Conservation (phyloP, 257 asterid species). For the Buddleja alternifolia region DNA sequence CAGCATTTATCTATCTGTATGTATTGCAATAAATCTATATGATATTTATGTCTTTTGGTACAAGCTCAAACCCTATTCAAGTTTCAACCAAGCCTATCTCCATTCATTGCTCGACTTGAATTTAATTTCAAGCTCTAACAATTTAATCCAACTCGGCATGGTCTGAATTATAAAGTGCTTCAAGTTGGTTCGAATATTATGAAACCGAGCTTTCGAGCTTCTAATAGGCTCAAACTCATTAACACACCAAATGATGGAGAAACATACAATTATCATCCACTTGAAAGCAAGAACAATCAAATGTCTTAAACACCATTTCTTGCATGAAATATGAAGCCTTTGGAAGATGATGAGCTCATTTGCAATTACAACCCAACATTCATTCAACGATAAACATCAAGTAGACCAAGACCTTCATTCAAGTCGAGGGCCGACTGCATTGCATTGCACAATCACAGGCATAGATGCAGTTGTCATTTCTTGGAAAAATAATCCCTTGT, state of each 20-base stretch:
- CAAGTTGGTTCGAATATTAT: too few relatives aligned
- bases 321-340: background rate
- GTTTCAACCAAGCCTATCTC: too few relatives aligned
- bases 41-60: too few relatives aligned
- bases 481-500: constrained; percentile 4
- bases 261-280: background rate
- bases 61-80: too few relatives aligned
- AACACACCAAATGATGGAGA: background rate
- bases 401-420: background rate
- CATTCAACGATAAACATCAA: background rate
- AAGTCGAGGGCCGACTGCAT: background rate
- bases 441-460: background rate
- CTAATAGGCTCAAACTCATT: too few relatives aligned
- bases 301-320: background rate
- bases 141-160: too few relatives aligned
- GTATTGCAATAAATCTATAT: too few relatives aligned
- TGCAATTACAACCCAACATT: background rate
- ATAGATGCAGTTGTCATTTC: background rate
- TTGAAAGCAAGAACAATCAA: background rate
- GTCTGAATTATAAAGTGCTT: too few relatives aligned
- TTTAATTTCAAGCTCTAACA: too few relatives aligned
- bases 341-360: background rate
- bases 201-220: too few relatives aligned
- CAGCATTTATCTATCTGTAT: too few relatives aligned
- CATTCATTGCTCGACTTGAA: too few relatives aligned